Evolutionary conservation across 495 filamentous ascomycete genomes (phyloP).

Genomic region (Penicillium verhagenii): DNA sequence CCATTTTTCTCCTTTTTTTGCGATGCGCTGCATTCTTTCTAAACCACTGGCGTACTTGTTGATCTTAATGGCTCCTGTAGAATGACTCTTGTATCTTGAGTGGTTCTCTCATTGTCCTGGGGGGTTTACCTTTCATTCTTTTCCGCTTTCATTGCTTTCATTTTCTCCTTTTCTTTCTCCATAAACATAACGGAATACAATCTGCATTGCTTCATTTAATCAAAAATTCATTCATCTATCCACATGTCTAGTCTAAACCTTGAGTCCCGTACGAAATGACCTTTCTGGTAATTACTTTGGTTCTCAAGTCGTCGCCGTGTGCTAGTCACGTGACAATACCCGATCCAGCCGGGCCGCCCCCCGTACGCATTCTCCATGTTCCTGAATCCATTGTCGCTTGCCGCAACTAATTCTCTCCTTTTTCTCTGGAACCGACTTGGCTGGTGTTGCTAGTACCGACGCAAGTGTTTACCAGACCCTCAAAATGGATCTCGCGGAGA

Average conservation of each 20-base stretch:
- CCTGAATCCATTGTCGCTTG: not conserved
- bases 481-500: conserved; percentile 79
- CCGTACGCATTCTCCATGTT: not conserved
- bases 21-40: conserved; percentile 28
- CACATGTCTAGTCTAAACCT: no score
- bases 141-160: conserved; percentile 26
- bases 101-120: conserved; percentile 17
- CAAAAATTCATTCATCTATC: not conserved
- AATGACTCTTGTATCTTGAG: conserved; percentile 24
- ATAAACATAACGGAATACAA: conserved; percentile 28
- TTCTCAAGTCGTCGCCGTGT: not conserved
- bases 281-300: no score
- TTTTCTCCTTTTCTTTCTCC: conserved; percentile 14
- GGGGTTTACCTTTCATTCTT: conserved; percentile 31
- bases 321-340: not conserved
- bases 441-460: conserved; percentile 13
- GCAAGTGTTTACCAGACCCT: conserved; percentile 12
- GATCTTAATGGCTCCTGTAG: conserved; percentile 32
- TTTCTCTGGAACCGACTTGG: not conserved
- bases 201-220: conserved; percentile 29
- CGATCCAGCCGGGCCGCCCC: not conserved
- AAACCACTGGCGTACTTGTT: conserved; percentile 26
- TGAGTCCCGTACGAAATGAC: no score
- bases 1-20: conserved; percentile 15
- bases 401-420: not conserved